Base-by-base conservation (phyloP, 2,329 filamentous ascomycete species). In the Ophiostoma montium region DNA sequence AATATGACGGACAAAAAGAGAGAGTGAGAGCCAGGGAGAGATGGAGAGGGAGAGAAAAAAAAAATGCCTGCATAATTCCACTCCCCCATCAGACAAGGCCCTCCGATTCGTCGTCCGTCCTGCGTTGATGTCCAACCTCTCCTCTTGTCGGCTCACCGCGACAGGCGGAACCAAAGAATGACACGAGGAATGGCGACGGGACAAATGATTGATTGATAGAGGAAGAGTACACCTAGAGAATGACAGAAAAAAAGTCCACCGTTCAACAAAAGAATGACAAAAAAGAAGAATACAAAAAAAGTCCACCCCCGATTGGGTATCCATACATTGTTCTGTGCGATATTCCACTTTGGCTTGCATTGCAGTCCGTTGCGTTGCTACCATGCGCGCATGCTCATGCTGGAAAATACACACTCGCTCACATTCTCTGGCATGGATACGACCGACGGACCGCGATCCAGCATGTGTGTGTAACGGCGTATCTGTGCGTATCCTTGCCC, bases 71-170 rank as follows among this genome's bases (percentile, higher is more conserved):
- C 38, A 41, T n/a, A 32, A n/a, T 13, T 2, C n/a, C 35, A 18
- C 16, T 35, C 16, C 12, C 13, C 15, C 11, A 19, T 27, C n/a
- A 21, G 13, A 32, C 15, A 8, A 21, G n/a, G 7, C n/a, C 16
- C 31, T 10, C 27, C 36, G 36, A 41, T 41, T 41, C 38, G 38
- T 19, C 39, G 35, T 21, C 36, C 32, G 36, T 47, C 43, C 48
- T 50, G 49, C 49, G 6, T 50, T 50, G 49, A 33, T 35, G 49
- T 50, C 49, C 49, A 50, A 50, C 19, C 42, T 44, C 15, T 31
- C 13, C 32, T 12, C 2, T 45, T 45, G 5, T n/a, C 48, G 39
- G 35, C 38, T 43, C 45, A 50, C 49, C 49, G 38, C 35, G 38
- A 39, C 16, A 42, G 8, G 8, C 19, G 1, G 27, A 16, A 27